phyloP scores from a whole-genome alignment of 306 rosid genomes.

The Cicer bijugum region DNA sequence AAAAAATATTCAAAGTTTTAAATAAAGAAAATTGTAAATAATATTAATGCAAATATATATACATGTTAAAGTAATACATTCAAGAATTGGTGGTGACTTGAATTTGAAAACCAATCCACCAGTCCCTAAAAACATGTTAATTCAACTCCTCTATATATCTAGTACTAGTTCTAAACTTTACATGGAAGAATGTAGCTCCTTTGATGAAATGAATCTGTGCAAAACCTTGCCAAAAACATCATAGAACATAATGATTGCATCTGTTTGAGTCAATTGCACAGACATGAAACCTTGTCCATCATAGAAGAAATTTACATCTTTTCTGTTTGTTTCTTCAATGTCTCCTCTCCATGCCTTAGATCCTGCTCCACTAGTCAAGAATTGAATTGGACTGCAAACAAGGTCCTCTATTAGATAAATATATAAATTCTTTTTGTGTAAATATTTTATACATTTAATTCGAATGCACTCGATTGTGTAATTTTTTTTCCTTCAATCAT shows the following conservation, averaged over 20 bases:
- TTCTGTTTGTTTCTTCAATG: slow-evolving; percentile 4
- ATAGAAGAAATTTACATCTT: slow-evolving; percentile 56
- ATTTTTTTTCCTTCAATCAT: too few species aligned
- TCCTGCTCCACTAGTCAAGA: slow-evolving; percentile 64
- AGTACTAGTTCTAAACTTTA: slow-evolving; percentile 30
- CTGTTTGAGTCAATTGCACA: slow-evolving; percentile 49
- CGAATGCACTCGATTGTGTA: too few species aligned
- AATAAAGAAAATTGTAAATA: neutral
- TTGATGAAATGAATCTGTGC: slow-evolving; percentile 44
- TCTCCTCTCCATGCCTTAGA: slow-evolving; percentile 74
- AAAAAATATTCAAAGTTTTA: too few species aligned
- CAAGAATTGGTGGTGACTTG: slow-evolving; percentile 2
- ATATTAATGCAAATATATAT: neutral
- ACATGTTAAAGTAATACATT: neutral
- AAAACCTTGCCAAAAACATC: slow-evolving; percentile 55
- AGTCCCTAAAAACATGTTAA: neutral
- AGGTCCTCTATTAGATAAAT: slow-evolving; percentile 41
- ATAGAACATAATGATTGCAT: slow-evolving; percentile 53
- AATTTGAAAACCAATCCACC: slow-evolving; percentile 19
- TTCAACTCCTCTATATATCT: neutral
- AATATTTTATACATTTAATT: too few species aligned
- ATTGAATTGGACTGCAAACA: slow-evolving; percentile 57
- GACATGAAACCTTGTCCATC: slow-evolving; percentile 75
- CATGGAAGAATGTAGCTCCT: slow-evolving; percentile 48
- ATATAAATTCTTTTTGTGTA: neutral